These are phyloP conservation scores for Phytophthora podocarpi DNA, from an alignment of 352 stramenopile species.

Conservation along the genomic window DNA sequence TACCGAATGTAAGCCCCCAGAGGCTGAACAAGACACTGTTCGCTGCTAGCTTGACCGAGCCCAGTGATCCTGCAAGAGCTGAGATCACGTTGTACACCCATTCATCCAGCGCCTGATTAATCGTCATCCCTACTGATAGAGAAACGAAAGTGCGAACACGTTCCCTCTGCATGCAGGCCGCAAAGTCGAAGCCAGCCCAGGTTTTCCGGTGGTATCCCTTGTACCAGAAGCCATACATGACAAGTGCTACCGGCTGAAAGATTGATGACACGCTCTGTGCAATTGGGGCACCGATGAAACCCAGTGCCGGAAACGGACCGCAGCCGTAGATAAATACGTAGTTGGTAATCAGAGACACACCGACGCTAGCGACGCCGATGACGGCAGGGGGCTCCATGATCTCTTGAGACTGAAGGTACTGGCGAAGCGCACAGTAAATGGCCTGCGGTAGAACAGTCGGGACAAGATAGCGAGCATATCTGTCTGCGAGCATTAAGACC, in stretches of 20 bases:
- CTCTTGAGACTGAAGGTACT: conserved; percentile 83
- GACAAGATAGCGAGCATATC: conserved; percentile 65
- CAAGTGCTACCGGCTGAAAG: conserved; percentile 76
- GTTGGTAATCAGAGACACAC: conserved; percentile 72
- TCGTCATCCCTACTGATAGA: conserved; percentile 76
- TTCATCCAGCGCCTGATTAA: conserved; percentile 80
- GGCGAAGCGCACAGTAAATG: conserved; percentile 74
- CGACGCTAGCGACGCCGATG: conserved; percentile 69
- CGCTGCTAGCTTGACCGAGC: conserved; percentile 63
- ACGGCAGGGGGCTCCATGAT: conserved; percentile 82
- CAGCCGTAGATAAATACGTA: conserved; percentile 83
- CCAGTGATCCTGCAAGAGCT: conserved; percentile 67
- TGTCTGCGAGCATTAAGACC: conserved; percentile 66
- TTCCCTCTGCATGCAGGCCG: conserved; percentile 67
- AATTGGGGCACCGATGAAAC: conserved; percentile 81
- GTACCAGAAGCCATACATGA: conserved; percentile 79
- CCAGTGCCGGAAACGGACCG: conserved; percentile 55
- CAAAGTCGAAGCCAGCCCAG: conserved; percentile 63
- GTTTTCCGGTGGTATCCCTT: conserved; percentile 82
- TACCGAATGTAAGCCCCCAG: conserved; percentile 80
- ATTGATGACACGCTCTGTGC: conserved; percentile 74
- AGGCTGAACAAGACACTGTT: conserved; percentile 88
- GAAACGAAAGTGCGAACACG: conserved; percentile 69
- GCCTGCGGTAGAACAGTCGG: conserved; percentile 72
- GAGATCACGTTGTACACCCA: conserved; percentile 84